Conservation (phyloP, 1,284 basidiomycete species). For the Ceratobasidium sp. region DNA sequence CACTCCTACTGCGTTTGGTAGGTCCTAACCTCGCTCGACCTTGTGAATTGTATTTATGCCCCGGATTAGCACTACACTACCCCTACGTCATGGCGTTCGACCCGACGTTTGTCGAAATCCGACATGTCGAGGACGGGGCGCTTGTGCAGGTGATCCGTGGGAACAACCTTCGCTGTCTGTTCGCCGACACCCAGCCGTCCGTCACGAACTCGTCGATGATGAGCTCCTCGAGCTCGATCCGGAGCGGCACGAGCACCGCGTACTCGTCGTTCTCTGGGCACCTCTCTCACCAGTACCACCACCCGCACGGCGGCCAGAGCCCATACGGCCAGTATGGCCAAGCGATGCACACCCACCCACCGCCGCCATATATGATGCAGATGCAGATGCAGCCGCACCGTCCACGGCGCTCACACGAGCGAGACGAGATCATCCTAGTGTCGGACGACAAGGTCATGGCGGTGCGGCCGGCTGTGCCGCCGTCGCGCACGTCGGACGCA, state of each 20-base stretch:
- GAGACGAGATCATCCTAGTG: constrained; percentile 82
- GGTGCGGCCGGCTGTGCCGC: constrained; percentile 61
- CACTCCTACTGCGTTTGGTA: constrained; percentile 91
- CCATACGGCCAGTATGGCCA: constrained; percentile 57
- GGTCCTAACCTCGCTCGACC: constrained; percentile 52
- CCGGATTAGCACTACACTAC: constrained; percentile 83
- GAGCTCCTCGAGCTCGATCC: constrained; percentile 55
- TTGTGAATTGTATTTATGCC: constrained; percentile 19
- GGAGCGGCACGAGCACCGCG: constrained; percentile 49
- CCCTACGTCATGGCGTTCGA: constrained; percentile 98
- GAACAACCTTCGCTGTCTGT: constrained; percentile 86
- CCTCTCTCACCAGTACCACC: constrained; percentile 52
- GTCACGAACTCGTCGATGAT: constrained; percentile 41
- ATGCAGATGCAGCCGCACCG: constrained; percentile 31
- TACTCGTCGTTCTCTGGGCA: constrained; percentile 55
- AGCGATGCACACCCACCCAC: constrained; percentile 29
- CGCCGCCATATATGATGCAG: constrained; percentile 19
- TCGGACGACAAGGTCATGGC: constrained; percentile 82
- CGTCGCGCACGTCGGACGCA: constrained; percentile 26
- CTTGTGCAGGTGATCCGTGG: constrained; percentile 97
- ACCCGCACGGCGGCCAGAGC: constrained; percentile 54
- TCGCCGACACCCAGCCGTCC: constrained; percentile 95
- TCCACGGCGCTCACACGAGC: constrained; percentile 56
- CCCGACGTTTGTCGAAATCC: constrained; percentile 95
- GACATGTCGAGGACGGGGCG: constrained; percentile 92